Evolutionary conservation across 768 basidiomycete species (phyloP).

Genomic region (Calocera viscosa): DNA sequence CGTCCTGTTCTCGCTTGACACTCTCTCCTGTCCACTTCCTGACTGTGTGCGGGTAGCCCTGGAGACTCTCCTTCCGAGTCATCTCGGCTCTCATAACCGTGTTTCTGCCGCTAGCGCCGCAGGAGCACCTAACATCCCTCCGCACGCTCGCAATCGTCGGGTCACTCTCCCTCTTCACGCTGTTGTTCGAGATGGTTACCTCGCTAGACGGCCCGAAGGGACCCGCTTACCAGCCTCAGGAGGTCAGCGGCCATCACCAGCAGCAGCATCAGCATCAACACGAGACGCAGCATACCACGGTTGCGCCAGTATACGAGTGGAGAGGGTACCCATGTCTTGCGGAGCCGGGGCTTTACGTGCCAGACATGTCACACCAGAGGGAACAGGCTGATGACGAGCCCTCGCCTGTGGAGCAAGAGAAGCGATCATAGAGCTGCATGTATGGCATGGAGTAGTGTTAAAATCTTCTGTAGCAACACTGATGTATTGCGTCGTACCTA

Average conservation of each 20-base stretch:
- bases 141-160: background rate
- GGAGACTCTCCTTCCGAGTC: background rate
- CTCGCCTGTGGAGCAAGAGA: background rate
- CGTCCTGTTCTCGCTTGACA: background rate
- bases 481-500: too few relatives aligned
- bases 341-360: background rate
- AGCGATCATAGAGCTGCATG: background rate
- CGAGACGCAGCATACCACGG: background rate
- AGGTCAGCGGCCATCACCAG: background rate
- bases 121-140: background rate
- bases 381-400: background rate
- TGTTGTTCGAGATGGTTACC: background rate
- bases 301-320: background rate
- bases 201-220: background rate
- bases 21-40: background rate
- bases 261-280: too few relatives aligned
- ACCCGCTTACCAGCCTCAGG: background rate
- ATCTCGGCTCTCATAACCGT: background rate
- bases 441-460: too few relatives aligned
- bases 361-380: background rate
- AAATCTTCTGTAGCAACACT: too few relatives aligned
- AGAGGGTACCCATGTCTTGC: background rate
- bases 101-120: background rate
- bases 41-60: background rate
- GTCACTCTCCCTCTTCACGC: slow-evolving; percentile 1